Evolutionary conservation across 2,329 filamentous ascomycete genomes (phyloP), one percentile per base, ranked within the genome.

Genomic region (Monosporascus sp.): DNA sequence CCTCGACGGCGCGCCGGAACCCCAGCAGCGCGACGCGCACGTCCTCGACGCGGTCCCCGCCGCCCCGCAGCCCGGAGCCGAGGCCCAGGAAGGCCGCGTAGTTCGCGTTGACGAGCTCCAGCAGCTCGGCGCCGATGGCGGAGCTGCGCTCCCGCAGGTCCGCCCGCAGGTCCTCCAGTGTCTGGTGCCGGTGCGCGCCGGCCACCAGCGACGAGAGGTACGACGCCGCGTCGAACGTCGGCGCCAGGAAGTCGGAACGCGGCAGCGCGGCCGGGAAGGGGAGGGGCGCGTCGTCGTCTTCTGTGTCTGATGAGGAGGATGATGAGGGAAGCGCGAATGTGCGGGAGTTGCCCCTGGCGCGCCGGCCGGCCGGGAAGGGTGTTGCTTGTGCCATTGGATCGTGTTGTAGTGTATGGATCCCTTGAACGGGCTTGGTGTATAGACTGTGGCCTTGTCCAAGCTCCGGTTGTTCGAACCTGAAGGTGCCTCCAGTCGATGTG

Each of bases 61-160:
- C 95, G 3, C 92, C 92, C 51, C 84, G 83, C 44, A 99, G 74
- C 62, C 90, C 89, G 47, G 81, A 84, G 0, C 94, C 95, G 0
- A 99, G 74, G 0, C 85, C 86, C 5, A 99, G 72, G 62, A 99
- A 99, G 53, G 93, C 88, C 47, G 90, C 87, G 68, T 99, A 97
- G 71, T 99, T 96, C 49, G 87, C 82, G 67, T 99, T 99, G 60
- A 99, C 94, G 7, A 99, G 82, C 72, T 97, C 93, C 18, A 99
- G 79, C 3, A 99, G 79, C 73, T 99, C 94, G 57, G 87, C 83
- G 64, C 86, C 89, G 56, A 99, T 85, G 20, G 86, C 80, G 61
- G 89, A 83, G 60, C 86, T 89, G 50, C 95, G 81, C 54, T 91
- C 83, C 45, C 92, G 86, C 17, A 99, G 78, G 65, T 99, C 95